Percentiles rank a stretch among this genome's conserved stretches.
Conservation (phyloP, 2,329 filamentous ascomycete genomes). For the Paecilomyces sp. region DNA sequence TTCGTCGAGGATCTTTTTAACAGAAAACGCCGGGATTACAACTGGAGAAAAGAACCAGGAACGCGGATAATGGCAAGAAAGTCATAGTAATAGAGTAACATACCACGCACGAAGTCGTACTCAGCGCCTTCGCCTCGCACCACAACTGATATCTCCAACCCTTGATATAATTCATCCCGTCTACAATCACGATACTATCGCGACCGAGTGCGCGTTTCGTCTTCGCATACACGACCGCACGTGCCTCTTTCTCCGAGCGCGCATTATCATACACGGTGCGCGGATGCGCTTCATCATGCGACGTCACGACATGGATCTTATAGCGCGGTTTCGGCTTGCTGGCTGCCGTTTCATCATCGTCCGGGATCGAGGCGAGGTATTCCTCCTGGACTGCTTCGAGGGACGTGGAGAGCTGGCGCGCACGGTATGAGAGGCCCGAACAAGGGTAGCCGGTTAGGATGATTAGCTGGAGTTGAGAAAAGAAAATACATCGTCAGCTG, state of each 20-base stretch:
- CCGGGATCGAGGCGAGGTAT: slow-evolving; percentile 25
- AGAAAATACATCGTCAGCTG: not conserved
- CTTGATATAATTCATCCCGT: slow-evolving; percentile 63
- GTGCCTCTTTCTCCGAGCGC: slow-evolving; percentile 56
- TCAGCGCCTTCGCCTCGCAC: slow-evolving; percentile 58
- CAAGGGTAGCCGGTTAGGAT: slow-evolving; percentile 57
- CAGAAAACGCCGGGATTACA: too few relatives aligned
- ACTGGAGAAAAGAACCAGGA: too few relatives aligned
- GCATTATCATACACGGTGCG: slow-evolving; percentile 51
- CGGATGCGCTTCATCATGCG: slow-evolving; percentile 34
- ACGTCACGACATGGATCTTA: slow-evolving; percentile 32
- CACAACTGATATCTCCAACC: slow-evolving; percentile 61
- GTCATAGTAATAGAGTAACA: slow-evolving; percentile 13
- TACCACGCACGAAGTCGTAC: slow-evolving; percentile 57
- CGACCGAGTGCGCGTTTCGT: slow-evolving; percentile 52
- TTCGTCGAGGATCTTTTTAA: too few relatives aligned
- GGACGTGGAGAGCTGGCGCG: slow-evolving; percentile 47
- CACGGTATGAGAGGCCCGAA: slow-evolving; percentile 56
- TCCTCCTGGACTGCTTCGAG: slow-evolving; percentile 45
- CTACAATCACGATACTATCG: slow-evolving; percentile 56
- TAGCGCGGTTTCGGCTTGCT: slow-evolving; percentile 33
- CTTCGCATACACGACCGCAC: slow-evolving; percentile 54
- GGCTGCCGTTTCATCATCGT: slow-evolving; percentile 13
- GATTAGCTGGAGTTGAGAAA: slow-evolving; percentile 44
- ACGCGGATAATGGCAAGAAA: not conserved